Conservation (phyloP, 1,284 basidiomycete species). For the Agroathelia rolfsii region DNA sequence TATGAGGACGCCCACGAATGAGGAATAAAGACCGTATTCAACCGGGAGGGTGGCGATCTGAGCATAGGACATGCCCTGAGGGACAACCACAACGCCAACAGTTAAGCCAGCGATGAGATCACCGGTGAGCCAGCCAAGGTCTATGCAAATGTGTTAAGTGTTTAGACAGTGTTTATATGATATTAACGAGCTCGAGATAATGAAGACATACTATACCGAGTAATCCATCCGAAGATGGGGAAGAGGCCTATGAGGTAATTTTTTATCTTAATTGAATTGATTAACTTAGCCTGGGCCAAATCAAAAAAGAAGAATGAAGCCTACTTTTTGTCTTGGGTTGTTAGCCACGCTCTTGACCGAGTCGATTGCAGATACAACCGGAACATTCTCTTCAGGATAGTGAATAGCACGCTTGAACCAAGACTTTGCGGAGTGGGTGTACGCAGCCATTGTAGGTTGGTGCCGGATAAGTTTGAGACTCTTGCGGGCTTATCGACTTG, state of each 20-base stretch:
- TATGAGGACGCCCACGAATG: conserved; percentile 80
- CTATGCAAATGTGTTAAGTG: conserved; percentile 25
- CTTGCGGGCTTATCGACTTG: too few species aligned
- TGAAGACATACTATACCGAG: conserved; percentile 60
- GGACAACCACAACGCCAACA: conserved; percentile 86
- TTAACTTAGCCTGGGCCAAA: conserved; percentile 10
- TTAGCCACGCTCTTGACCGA: conserved; percentile 34
- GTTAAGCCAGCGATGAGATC: conserved; percentile 87
- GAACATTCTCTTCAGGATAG: conserved; percentile 48
- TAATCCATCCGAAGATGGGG: conserved; percentile 77
- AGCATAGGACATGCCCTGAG: conserved; percentile 82
- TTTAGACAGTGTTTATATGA: conserved; percentile 3
- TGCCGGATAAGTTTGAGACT: too few species aligned
- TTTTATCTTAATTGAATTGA: conserved; percentile 31
- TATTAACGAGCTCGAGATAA: too few species aligned
- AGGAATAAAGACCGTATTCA: conserved; percentile 93
- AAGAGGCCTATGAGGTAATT: conserved; percentile 66
- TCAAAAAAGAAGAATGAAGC: conserved; percentile 14
- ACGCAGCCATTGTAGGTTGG: too few species aligned
- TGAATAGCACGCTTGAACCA: conserved; percentile 50
- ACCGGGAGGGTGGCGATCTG: conserved; percentile 75
- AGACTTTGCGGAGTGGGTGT: conserved; percentile 36
- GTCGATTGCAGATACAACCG: conserved; percentile 44
- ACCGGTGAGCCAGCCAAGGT: conserved; percentile 64
- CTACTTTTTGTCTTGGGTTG: conserved; percentile 40